Evolutionary conservation across 2,329 filamentous ascomycete species (phyloP).

Genomic region (Arthrobotrys megalospora): DNA sequence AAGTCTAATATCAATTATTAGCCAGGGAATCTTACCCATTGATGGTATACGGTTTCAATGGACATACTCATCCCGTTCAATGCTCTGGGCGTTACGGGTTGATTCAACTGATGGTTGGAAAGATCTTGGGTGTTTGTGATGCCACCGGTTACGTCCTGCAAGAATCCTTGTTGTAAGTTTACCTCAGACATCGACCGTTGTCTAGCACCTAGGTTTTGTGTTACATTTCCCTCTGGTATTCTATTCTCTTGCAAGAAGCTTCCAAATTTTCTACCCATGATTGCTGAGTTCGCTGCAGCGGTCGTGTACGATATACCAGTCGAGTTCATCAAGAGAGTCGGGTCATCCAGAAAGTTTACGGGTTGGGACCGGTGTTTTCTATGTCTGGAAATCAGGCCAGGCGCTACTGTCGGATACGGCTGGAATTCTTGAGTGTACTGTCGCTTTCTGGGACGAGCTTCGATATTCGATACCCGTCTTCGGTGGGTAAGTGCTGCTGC

Average conservation of each 20-base stretch:
- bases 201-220: constrained; percentile 45
- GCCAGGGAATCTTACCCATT: background rate
- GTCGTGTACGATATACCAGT: constrained; percentile 45
- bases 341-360: constrained; percentile 58
- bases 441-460: constrained; percentile 51
- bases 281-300: constrained; percentile 39
- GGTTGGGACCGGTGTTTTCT: constrained; percentile 58
- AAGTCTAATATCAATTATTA: constrained; percentile 43
- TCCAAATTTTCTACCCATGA: constrained; percentile 58
- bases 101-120: constrained; percentile 45
- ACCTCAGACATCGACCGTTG: constrained; percentile 60
- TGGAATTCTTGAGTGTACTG: constrained; percentile 57
- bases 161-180: constrained; percentile 54
- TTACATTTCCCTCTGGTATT: constrained; percentile 54
- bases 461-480: constrained; percentile 57
- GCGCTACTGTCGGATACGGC: constrained; percentile 44
- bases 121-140: constrained; percentile 58
- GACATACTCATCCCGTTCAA: constrained; percentile 58
- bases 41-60: background rate
- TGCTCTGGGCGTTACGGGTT: constrained; percentile 46
- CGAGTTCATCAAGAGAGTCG: constrained; percentile 51
- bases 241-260: constrained; percentile 59
- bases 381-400: constrained; percentile 53
- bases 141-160: constrained; percentile 57
- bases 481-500: constrained; percentile 48